Conservation (phyloP, 768 basidiomycete species). For the Roridomyces roridus region DNA sequence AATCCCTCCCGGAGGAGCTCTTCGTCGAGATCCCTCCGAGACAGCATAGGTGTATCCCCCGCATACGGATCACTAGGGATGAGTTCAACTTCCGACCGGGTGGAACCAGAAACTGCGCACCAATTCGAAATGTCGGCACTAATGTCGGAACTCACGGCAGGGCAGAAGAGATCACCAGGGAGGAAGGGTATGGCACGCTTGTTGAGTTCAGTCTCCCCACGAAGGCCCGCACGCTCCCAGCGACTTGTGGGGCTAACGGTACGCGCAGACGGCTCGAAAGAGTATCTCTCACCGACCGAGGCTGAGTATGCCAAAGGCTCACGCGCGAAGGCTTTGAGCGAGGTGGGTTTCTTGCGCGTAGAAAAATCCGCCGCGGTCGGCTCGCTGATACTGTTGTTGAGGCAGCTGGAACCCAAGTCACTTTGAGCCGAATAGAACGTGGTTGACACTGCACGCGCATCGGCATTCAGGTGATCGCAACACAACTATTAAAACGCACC, state of each 20-base stretch:
- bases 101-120: not conserved
- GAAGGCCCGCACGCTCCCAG: not conserved
- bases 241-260: not conserved
- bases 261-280: not conserved
- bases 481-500: not conserved
- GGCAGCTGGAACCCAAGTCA: not conserved
- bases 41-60: not conserved
- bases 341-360: not conserved
- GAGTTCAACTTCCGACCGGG: not conserved
- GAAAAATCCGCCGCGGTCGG: constrained; percentile 1
- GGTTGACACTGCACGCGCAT: not conserved
- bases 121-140: not conserved
- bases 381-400: not conserved
- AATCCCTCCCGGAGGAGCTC: not conserved
- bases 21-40: not conserved
- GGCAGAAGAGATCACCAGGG: constrained; percentile 13
- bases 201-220: not conserved
- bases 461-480: not conserved
- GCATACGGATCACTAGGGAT: not conserved
- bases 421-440: not conserved
- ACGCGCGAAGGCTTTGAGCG: not conserved
- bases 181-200: constrained; percentile 12
- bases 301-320: not conserved
- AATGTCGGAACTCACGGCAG: not conserved
- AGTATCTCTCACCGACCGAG: not conserved